Conservation (phyloP, 805 yeast species). For the Candida corydali region DNA sequence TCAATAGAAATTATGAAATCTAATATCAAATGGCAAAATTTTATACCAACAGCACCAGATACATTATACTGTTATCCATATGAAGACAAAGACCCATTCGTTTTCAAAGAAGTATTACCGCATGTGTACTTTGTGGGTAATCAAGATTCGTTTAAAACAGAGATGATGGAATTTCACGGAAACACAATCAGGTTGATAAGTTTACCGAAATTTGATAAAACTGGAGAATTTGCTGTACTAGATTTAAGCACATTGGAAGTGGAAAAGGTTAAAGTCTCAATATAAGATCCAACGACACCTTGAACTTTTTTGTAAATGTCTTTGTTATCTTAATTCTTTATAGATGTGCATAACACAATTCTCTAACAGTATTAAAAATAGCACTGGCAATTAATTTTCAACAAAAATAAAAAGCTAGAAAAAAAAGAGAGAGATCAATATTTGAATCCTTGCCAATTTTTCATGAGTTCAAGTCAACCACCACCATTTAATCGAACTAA, state of each 20-base stretch:
- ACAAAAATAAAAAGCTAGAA: too few relatives aligned
- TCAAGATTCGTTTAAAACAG: conserved; percentile 58
- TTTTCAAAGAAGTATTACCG: conserved; percentile 66
- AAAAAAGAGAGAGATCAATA: background rate
- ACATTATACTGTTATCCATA: conserved; percentile 89
- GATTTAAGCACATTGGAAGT: conserved; percentile 33
- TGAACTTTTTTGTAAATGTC: too few relatives aligned
- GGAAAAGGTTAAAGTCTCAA: conserved; percentile 45
- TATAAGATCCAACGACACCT: too few relatives aligned
- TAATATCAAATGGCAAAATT: conserved; percentile 77
- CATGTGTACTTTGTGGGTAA: conserved; percentile 86
- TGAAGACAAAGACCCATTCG: conserved; percentile 72
- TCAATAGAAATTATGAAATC: conserved; percentile 46
- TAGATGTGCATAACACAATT: background rate
- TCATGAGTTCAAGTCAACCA: background rate
- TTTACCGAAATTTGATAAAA: conserved; percentile 65
- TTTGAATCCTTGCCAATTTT: background rate
- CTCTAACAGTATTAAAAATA: background rate
- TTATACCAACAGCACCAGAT: conserved; percentile 94
- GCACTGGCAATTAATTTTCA: background rate
- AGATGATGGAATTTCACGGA: conserved; percentile 22
- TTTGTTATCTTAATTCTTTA: too few relatives aligned
- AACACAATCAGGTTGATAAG: conserved; percentile 48
- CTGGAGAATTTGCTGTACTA: conserved; percentile 46
- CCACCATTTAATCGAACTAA: background rate